Base-by-base conservation (phyloP, 2,329 filamentous ascomycete species). In the Aureobasidium sp. region DNA sequence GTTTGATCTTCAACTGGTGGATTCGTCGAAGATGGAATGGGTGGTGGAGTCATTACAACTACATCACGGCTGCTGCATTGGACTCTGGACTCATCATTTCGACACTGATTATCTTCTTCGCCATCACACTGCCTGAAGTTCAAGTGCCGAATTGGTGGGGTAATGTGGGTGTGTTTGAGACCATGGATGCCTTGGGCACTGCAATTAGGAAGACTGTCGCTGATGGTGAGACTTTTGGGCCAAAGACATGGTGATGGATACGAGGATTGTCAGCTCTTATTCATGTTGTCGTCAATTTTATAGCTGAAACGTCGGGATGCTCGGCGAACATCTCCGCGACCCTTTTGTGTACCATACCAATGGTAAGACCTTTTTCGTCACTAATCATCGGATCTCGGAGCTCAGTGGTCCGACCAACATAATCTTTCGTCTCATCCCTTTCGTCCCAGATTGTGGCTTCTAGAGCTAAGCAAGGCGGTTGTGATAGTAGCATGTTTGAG, bases 141-240 rank as follows among this genome's bases (percentile, higher is more conserved):
- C 17, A 24, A 4, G 52, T 56, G 5, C 52, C 52, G 5, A 12
- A 10, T 13, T 56, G 52, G 52, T 56, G 52, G 52, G 52, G 52
- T 13, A 56, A 56, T 24, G 52, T 56, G 17, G 52, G 27, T 29
- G 52, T 56, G 8, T 56, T 56, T 56, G 37, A 56, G 27, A 56
- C 37, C 0, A 56, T 56, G 52, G 52, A 56, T 56, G 26, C 52
- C 15, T 44, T 56, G 39, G 52, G 52, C 5, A 56, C 52, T 20
- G 52, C 27, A 5, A 56, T 56, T 6, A 34, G 52, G 26, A 56
- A 56, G 26, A 56, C 52, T 26, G 52, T 56, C 24, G 39, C 26
- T 17, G 39, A 56, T 15, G 52, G 52, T 4, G 52, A 56, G 39
- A 56, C 39, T 7, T 43, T 56, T 44, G 37, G 52, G 17, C 39